Evolutionary conservation across 345 rosid genomes (phyloP).

Genomic region (Camelina hispida): DNA sequence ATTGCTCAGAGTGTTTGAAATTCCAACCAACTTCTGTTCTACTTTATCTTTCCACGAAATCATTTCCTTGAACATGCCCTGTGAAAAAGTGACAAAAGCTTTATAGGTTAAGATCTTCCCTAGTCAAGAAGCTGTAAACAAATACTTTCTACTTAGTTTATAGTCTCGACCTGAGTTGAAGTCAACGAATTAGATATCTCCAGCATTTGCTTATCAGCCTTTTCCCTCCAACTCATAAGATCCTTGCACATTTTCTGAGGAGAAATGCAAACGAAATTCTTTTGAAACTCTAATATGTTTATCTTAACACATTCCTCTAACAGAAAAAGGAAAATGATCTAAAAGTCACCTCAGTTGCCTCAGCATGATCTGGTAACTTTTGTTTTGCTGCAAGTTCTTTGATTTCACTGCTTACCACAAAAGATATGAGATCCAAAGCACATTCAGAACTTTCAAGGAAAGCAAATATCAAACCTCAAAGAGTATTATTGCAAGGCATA

Average conservation of each 20-base stretch:
- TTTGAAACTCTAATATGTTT: conserved; percentile 3
- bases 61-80: conserved; percentile 68
- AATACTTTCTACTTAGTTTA: conserved; percentile 4
- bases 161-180: conserved; percentile 64
- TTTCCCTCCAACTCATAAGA: conserved; percentile 59
- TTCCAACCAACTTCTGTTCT: conserved; percentile 70
- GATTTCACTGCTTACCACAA: conserved; percentile 60
- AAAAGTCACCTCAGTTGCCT: conserved; percentile 58
- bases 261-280: conserved; percentile 17
- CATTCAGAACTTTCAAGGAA: not conserved
- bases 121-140: conserved; percentile 13
- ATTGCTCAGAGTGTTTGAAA: conserved; percentile 57
- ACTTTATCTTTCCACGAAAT: conserved; percentile 66
- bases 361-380: conserved; percentile 55
- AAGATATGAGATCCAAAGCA: conserved; percentile 10
- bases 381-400: conserved; percentile 55
- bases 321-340: conserved; percentile 13
- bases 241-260: conserved; percentile 65
- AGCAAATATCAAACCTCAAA: not conserved
- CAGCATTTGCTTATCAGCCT: conserved; percentile 60
- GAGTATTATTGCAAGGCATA: not conserved
- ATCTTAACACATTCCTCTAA: conserved; percentile 21
- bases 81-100: conserved; percentile 31
- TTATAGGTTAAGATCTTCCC: conserved; percentile 19
- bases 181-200: conserved; percentile 74